Evolutionary conservation across 2,329 filamentous ascomycete species (phyloP), one percentile per base, ranked within the genome.

Genomic region (Ceratocystis smalleyi): DNA sequence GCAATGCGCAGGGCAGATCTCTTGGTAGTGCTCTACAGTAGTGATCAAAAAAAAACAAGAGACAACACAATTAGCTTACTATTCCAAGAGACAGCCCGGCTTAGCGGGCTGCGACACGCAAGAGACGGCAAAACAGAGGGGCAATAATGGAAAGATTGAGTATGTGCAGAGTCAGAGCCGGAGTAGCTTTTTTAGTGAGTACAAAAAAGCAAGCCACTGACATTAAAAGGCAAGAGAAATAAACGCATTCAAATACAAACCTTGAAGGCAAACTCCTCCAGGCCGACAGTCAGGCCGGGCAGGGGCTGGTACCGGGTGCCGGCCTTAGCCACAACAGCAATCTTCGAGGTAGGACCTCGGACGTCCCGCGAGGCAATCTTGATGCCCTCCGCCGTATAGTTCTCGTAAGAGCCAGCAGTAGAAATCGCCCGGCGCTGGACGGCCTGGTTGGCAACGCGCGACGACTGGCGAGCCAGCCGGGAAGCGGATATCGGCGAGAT

Each of bases 251-350:
- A 40, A 62, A 43, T 43, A 65, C 67, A 65, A 65, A 91, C 94
- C 89, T 95, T 95, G 85, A 96, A 99, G 69, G 95, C 92, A 79
- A 95, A 99, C 75, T 90, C 88, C 79, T 94, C 88, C 69, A 99
- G 83, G 66, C 88, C 92, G 73, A 91, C 87, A 69, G 92, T 87
- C 75, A 96, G 82, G 69, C 94, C 94, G 68, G 94, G 94, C 70
- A 88, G 81, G 68, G 89, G 83, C 80, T 99, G 86, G 77, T 92
- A 97, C 76, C 94, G 83, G 69, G 92, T 95, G 72, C 94, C 94
- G 68, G 91, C 94, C 81, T 95, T 96, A 70, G 91, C 85, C 74
- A 99, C 89, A 69, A 99, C 77, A 65, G 91, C 91, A 69, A 99
- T 82, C 73, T 90, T 95, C 68, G 91, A 91, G 68, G 92, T 95